Conservation (phyloP, 768 basidiomycete species). For the Agaricus blazei region DNA sequence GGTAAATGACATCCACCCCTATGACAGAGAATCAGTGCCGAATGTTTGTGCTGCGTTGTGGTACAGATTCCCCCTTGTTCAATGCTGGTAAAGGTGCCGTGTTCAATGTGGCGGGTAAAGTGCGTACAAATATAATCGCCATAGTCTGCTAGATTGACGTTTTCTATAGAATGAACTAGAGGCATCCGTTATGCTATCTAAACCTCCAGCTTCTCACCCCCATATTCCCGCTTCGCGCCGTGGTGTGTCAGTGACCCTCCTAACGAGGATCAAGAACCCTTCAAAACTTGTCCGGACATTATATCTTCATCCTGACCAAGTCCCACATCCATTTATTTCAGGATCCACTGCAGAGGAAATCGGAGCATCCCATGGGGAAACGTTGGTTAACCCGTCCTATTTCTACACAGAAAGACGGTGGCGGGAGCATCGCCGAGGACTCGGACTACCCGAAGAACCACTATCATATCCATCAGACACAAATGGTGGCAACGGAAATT, state of each 20-base stretch:
- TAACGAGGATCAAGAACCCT: constrained; percentile 68
- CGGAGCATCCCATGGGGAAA: constrained; percentile 48
- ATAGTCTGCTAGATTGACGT: not conserved
- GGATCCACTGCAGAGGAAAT: constrained; percentile 59
- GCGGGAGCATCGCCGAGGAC: constrained; percentile 69
- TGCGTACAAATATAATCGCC: constrained; percentile 19
- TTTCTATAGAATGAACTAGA: constrained; percentile 70
- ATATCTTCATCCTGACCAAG: constrained; percentile 60
- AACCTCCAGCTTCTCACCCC: constrained; percentile 63
- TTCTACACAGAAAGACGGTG: constrained; percentile 74
- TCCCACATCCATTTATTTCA: constrained; percentile 68
- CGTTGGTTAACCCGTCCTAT: constrained; percentile 68
- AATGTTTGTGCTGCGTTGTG: not conserved
- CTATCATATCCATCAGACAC: constrained; percentile 27
- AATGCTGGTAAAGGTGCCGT: constrained; percentile 80
- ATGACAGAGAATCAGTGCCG: not conserved
- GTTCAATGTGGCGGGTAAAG: constrained; percentile 78
- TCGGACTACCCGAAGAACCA: constrained; percentile 70
- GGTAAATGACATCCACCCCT: constrained; percentile 32
- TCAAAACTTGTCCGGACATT: constrained; percentile 64
- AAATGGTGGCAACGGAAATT: constrained; percentile 14
- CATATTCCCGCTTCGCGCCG: constrained; percentile 54
- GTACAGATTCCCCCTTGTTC: constrained; percentile 68
- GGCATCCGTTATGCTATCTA: constrained; percentile 75
- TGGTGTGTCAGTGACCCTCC: constrained; percentile 58